Evolutionary conservation across 495 filamentous ascomycete genomes (phyloP).

Genomic region (Hyphodiscus hymeniophilus): DNA sequence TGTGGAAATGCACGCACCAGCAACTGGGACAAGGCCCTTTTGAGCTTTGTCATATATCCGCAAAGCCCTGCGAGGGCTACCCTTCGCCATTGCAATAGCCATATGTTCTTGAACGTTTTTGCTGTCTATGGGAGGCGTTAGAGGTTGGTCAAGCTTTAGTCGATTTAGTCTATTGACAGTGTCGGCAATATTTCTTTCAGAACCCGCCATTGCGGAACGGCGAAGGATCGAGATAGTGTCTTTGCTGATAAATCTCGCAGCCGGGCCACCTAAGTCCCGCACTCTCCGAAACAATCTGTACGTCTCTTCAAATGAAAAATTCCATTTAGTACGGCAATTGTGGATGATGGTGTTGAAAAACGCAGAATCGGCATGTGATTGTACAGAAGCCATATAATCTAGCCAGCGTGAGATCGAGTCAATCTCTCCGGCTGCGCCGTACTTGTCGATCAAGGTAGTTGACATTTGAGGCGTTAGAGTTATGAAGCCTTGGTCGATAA

Average conservation of each 20-base stretch:
- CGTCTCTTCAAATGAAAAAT: constrained; percentile 31
- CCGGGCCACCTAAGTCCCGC: constrained; percentile 18
- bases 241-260: constrained; percentile 20
- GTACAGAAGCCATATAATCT: constrained; percentile 13
- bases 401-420: constrained; percentile 24
- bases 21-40: background rate
- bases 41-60: background rate
- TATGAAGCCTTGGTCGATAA: constrained; percentile 27
- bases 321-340: constrained; percentile 27
- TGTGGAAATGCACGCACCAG: background rate
- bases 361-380: constrained; percentile 27
- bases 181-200: background rate
- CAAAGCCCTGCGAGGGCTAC: background rate
- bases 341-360: constrained; percentile 35
- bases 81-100: background rate
- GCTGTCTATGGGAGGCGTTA: background rate
- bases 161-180: background rate
- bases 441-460: constrained; percentile 38
- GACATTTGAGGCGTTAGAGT: constrained; percentile 28
- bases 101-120: background rate
- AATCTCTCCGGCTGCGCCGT: constrained; percentile 32
- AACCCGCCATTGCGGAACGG: background rate
- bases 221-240: constrained; percentile 25
- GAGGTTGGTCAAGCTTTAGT: background rate
- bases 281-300: constrained; percentile 29